phyloP scores from a whole-genome alignment of 495 filamentous ascomycete genomes.

The Aspergillus sparsus region DNA sequence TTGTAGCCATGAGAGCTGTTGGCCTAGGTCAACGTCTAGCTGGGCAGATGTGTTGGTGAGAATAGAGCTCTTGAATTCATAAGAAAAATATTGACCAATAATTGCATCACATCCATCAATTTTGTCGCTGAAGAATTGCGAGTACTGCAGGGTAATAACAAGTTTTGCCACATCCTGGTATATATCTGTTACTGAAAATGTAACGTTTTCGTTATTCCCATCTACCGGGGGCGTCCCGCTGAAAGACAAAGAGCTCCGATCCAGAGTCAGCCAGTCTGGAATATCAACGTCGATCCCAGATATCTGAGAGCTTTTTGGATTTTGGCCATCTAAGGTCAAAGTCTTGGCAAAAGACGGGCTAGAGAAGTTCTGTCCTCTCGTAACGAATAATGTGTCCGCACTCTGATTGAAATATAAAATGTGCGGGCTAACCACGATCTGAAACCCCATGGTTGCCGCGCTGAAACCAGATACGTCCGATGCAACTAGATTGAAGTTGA shows the following conservation, averaged over 20 bases:
- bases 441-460: slow-evolving; percentile 64
- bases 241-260: slow-evolving; percentile 61
- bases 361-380: slow-evolving; percentile 52
- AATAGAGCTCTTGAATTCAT: slow-evolving; percentile 60
- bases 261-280: slow-evolving; percentile 71
- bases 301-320: slow-evolving; percentile 48
- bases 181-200: slow-evolving; percentile 62
- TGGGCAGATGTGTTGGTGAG: slow-evolving; percentile 52
- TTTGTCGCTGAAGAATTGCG: slow-evolving; percentile 44
- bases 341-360: slow-evolving; percentile 54
- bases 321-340: slow-evolving; percentile 64
- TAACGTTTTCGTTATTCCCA: slow-evolving; percentile 62
- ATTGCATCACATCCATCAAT: slow-evolving; percentile 55
- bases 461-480: slow-evolving; percentile 80
- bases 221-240: slow-evolving; percentile 62
- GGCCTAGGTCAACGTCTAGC: slow-evolving; percentile 54
- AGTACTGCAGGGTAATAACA: slow-evolving; percentile 61
- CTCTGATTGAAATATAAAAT: slow-evolving; percentile 62
- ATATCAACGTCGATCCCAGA: slow-evolving; percentile 50
- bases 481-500: slow-evolving; percentile 72
- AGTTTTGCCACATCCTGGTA: slow-evolving; percentile 65
- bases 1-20: slow-evolving; percentile 63
- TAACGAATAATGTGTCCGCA: slow-evolving; percentile 59
- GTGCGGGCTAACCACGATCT: slow-evolving; percentile 69
- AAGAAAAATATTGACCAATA: slow-evolving; percentile 64